Percentiles rank a stretch among this genome's conserved stretches.
phyloP scores from a whole-genome alignment of 2,329 filamentous ascomycete species.

The Alternaria metachromatica region DNA sequence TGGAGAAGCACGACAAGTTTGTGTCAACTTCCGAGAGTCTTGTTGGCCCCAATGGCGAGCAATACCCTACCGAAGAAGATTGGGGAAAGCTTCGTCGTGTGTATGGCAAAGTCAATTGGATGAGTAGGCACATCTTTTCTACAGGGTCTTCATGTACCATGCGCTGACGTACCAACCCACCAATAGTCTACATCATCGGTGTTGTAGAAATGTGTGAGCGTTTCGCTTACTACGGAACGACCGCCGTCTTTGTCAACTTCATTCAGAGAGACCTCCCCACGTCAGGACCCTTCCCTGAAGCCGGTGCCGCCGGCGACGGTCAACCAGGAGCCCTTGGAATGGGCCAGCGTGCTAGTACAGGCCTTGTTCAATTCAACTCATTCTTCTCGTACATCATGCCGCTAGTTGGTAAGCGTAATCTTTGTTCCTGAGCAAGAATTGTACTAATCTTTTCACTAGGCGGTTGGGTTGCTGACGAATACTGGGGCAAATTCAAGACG shows the following conservation, averaged over 20 bases:
- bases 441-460: constrained; percentile 55
- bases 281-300: constrained; percentile 56
- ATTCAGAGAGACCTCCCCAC: constrained; percentile 55
- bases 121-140: constrained; percentile 12
- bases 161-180: background rate
- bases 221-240: constrained; percentile 43
- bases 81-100: constrained; percentile 38
- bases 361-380: constrained; percentile 30
- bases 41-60: constrained; percentile 31
- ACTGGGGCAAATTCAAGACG: constrained; percentile 65
- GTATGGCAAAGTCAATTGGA: constrained; percentile 39
- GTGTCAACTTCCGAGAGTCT: constrained; percentile 14
- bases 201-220: constrained; percentile 41
- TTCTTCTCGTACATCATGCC: constrained; percentile 35
- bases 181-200: constrained; percentile 32
- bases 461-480: constrained; percentile 65
- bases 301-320: constrained; percentile 49
- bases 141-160: background rate
- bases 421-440: background rate
- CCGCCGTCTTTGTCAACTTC: constrained; percentile 36
- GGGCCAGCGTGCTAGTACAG: constrained; percentile 36
- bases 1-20: constrained; percentile 18
- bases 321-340: constrained; percentile 38
- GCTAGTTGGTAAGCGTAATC: constrained; percentile 25
- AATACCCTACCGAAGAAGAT: constrained; percentile 39